Conservation (phyloP, 2,329 filamentous ascomycete species). For the Cryphonectria parasitica region DNA sequence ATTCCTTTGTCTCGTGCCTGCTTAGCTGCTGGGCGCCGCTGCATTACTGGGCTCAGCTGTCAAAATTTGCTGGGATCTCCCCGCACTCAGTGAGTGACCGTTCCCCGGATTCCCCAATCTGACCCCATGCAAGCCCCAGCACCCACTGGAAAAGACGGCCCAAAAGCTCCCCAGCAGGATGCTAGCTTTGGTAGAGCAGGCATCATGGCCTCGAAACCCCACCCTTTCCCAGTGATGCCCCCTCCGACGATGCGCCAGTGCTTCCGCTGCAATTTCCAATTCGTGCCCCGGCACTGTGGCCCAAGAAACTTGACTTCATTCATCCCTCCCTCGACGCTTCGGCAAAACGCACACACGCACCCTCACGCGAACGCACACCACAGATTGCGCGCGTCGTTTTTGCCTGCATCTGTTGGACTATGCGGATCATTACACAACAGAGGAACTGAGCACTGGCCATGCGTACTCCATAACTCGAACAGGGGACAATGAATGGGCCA, state of each 20-base stretch:
- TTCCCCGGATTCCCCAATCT: slow-evolving; percentile 20
- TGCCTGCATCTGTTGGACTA: not conserved
- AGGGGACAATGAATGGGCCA: slow-evolving; percentile 33
- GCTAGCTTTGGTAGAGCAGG: not conserved
- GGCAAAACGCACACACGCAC: slow-evolving; percentile 4
- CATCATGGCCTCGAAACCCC: not conserved
- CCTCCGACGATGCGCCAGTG: not conserved
- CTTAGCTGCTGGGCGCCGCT: not conserved
- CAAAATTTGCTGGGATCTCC: not conserved
- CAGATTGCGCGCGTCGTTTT: not conserved
- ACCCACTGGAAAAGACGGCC: not conserved
- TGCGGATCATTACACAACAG: slow-evolving; percentile 7
- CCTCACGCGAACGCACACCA: not conserved
- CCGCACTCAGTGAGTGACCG: slow-evolving; percentile 10
- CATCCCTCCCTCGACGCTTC: not conserved
- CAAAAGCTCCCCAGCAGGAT: not conserved
- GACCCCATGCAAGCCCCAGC: not conserved
- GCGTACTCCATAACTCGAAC: slow-evolving; percentile 6
- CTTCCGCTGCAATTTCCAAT: slow-evolving; percentile 7
- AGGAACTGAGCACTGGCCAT: slow-evolving; percentile 10
- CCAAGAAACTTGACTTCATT: not conserved
- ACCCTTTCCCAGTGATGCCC: not conserved
- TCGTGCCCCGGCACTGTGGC: not conserved
- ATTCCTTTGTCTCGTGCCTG: not conserved
- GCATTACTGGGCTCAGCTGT: not conserved